A percentile compares a stretch with the other conserved stretches of the same genome.
These are phyloP conservation scores for Porcisia deanei DNA, from an alignment of 208 protist species.

Conservation along the genomic window DNA sequence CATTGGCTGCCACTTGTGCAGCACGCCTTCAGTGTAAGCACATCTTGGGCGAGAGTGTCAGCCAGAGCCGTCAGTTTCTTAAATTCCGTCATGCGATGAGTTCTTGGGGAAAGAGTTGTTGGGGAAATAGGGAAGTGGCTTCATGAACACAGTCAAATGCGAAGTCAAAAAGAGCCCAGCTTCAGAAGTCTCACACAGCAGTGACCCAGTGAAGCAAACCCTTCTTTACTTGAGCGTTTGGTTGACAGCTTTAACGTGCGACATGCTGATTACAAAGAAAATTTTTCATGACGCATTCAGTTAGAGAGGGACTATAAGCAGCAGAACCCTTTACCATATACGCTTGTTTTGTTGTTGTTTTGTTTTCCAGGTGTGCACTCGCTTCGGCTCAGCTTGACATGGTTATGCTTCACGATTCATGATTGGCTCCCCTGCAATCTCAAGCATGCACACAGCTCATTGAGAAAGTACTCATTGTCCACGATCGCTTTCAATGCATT, in stretches of 20 bases:
- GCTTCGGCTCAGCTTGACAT: background rate
- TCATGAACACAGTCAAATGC: background rate
- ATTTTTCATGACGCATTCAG: background rate
- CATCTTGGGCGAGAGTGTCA: slow-evolving; percentile 19
- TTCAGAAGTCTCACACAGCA: background rate
- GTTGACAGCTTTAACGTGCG: background rate
- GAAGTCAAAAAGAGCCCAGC: background rate
- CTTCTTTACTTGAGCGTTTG: background rate
- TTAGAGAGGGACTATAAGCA: background rate
- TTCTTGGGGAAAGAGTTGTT: background rate
- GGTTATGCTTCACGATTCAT: background rate
- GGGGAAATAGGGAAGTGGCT: background rate
- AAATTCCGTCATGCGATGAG: slow-evolving; percentile 27
- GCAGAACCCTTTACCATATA: background rate
- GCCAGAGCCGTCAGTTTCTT: slow-evolving; percentile 25
- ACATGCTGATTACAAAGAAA: background rate
- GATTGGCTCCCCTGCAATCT: slow-evolving; percentile 35
- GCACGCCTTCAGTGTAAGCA: slow-evolving; percentile 4
- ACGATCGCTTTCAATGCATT: slow-evolving; percentile 86
- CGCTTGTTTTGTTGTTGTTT: slow-evolving; percentile 10
- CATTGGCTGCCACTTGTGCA: background rate
- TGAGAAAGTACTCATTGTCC: slow-evolving; percentile 82
- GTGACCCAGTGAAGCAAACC: background rate
- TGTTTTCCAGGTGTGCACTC: background rate
- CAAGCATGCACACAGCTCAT: slow-evolving; percentile 51